These are phyloP conservation scores for Sporothrix variecibatus DNA, from an alignment of 2,329 filamentous ascomycete species.

Conservation along the genomic window DNA sequence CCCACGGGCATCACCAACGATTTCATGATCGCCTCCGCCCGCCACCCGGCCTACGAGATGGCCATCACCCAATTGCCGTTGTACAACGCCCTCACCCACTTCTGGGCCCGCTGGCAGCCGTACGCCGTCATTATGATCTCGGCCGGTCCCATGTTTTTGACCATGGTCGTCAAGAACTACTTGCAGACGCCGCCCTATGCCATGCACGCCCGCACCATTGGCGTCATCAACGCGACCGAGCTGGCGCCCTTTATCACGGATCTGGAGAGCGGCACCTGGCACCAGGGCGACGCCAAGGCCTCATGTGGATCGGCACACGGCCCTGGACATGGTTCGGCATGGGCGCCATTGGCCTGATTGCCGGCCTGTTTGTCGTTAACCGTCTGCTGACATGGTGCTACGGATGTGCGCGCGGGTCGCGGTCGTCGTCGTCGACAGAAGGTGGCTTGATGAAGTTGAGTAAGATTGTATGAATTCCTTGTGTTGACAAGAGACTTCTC, in stretches of 20 bases:
- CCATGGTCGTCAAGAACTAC: slow-evolving; percentile 51
- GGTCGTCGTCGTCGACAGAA: background rate
- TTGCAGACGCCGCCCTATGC: slow-evolving; percentile 44
- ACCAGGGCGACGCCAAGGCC: slow-evolving; percentile 49
- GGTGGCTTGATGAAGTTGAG: background rate
- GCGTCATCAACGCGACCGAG: slow-evolving; percentile 38
- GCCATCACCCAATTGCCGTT: slow-evolving; percentile 66
- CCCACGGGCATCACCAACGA: slow-evolving; percentile 83
- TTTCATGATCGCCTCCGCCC: slow-evolving; percentile 71
- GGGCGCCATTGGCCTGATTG: slow-evolving; percentile 34
- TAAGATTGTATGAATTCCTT: background rate
- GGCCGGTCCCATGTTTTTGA: slow-evolving; percentile 75
- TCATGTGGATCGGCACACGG: slow-evolving; percentile 50
- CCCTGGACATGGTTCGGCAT: slow-evolving; percentile 40
- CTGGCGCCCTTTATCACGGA: slow-evolving; percentile 37
- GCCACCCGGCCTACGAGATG: slow-evolving; percentile 72
- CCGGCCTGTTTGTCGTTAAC: slow-evolving; percentile 33
- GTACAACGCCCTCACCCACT: slow-evolving; percentile 59
- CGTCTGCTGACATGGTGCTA: slow-evolving; percentile 19
- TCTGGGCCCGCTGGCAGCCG: slow-evolving; percentile 62
- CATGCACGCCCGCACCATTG: slow-evolving; percentile 35
- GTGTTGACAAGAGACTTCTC: no score
- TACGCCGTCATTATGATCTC: slow-evolving; percentile 82
- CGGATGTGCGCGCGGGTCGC: slow-evolving; percentile 20
- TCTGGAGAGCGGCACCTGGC: slow-evolving; percentile 45